These are phyloP conservation scores for Inonotus obliquus DNA, from an alignment of 1,284 basidiomycete genomes.

Conservation along the genomic window DNA sequence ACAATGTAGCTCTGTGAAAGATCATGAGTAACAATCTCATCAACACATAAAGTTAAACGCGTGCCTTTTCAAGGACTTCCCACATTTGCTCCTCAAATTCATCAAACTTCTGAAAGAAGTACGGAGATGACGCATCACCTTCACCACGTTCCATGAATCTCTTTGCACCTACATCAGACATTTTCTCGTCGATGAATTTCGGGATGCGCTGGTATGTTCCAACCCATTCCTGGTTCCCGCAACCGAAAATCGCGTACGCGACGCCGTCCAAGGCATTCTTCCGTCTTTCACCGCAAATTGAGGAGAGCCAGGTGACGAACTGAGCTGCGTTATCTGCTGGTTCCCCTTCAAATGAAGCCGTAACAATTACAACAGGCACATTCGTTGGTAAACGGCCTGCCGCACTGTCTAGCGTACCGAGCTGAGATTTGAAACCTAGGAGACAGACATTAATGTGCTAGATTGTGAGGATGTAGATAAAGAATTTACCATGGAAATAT, in stretches of 20 bases:
- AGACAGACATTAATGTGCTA: neutral
- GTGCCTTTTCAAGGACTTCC: slow-evolving; percentile 33
- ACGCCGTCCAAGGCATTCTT: slow-evolving; percentile 33
- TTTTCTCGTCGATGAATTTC: slow-evolving; percentile 35
- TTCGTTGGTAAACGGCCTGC: slow-evolving; percentile 38
- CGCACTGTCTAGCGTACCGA: slow-evolving; percentile 42
- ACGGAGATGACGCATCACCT: slow-evolving; percentile 39
- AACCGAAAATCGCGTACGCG: slow-evolving; percentile 47
- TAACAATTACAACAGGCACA: slow-evolving; percentile 45
- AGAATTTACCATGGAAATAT: slow-evolving; percentile 31
- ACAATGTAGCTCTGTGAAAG: slow-evolving; percentile 9
- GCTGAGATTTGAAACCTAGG: slow-evolving; percentile 37
- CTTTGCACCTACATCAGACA: slow-evolving; percentile 37
- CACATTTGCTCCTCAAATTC: slow-evolving; percentile 40
- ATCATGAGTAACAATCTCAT: neutral
- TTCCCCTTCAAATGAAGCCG: slow-evolving; percentile 50
- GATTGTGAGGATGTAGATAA: neutral
- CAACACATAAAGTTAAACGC: neutral
- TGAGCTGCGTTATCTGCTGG: slow-evolving; percentile 47
- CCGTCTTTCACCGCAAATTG: slow-evolving; percentile 22
- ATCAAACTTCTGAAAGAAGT: slow-evolving; percentile 45
- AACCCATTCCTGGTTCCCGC: slow-evolving; percentile 51
- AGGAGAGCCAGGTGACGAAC: slow-evolving; percentile 41
- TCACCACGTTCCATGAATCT: slow-evolving; percentile 37
- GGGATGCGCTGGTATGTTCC: slow-evolving; percentile 50